phyloP scores from a whole-genome alignment of 345 rosid species.

The Acer campestre region DNA sequence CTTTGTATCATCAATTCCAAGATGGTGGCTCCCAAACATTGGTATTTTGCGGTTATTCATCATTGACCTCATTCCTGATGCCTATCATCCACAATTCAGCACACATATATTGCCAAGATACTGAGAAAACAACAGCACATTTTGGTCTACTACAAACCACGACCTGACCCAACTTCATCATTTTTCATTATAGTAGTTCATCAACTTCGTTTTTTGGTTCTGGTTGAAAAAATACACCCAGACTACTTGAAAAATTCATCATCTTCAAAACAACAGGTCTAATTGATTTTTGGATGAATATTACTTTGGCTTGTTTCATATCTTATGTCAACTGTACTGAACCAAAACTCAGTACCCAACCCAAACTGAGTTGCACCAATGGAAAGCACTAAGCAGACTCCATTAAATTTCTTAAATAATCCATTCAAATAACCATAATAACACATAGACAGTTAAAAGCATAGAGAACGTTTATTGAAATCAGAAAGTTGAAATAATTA shows the following conservation, averaged over 20 bases:
- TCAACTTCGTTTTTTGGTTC: background rate
- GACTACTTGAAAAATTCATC: background rate
- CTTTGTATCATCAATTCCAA: slow-evolving; percentile 87
- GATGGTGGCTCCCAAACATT: slow-evolving; percentile 81
- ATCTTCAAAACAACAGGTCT: background rate
- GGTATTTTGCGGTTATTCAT: slow-evolving; percentile 71
- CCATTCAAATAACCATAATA: background rate
- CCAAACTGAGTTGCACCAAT: background rate
- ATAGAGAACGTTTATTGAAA: background rate
- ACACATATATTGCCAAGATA: background rate
- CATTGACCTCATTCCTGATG: slow-evolving; percentile 94
- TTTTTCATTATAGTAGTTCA: background rate
- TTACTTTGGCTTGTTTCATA: background rate
- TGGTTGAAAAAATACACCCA: background rate
- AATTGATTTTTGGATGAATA: background rate
- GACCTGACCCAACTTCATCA: background rate
- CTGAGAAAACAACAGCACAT: background rate
- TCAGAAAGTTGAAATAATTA: background rate
- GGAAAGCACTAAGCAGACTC: background rate
- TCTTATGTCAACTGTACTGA: background rate
- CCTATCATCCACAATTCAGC: slow-evolving; percentile 45
- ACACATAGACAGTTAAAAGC: background rate
- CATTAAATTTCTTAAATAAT: background rate
- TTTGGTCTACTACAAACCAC: background rate
- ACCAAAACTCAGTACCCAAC: background rate